A percentile compares a stretch with the other conserved stretches of the same genome.
Conservation (phyloP, 441 rosid species). For the Jatropha podagrica region DNA sequence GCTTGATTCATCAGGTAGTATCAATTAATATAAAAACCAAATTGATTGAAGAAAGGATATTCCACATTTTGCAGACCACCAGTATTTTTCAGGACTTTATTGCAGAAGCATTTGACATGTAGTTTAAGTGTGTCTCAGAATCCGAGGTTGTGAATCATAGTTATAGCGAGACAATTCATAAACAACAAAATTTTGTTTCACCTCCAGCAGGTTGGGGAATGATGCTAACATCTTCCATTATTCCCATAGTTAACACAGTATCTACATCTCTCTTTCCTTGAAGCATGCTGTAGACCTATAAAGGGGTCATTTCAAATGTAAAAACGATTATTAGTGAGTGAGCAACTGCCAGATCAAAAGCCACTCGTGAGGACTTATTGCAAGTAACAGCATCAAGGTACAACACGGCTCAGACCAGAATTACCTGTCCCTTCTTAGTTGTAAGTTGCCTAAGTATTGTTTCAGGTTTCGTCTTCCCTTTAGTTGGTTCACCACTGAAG, state of each 20-base stretch:
- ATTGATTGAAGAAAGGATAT: background rate
- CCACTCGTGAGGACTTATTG: background rate
- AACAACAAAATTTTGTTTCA: conserved; percentile 27
- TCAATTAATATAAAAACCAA: background rate
- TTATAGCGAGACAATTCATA: background rate
- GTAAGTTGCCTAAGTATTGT: conserved; percentile 88
- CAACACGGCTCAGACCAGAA: conserved; percentile 2
- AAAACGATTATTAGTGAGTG: background rate
- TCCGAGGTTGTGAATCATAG: conserved; percentile 1
- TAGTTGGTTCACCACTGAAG: conserved; percentile 83
- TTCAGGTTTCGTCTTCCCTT: conserved; percentile 83
- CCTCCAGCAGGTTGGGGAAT: conserved; percentile 98
- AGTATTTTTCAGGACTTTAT: background rate
- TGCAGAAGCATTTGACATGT: background rate
- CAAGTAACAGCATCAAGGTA: background rate
- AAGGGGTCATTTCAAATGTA: conserved; percentile 7
- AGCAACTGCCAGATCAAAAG: background rate
- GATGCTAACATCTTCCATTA: conserved; percentile 90
- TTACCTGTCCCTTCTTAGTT: conserved; percentile 96
- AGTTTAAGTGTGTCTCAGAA: background rate
- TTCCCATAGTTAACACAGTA: conserved; percentile 79
- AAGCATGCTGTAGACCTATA: conserved; percentile 90
- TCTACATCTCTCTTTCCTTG: conserved; percentile 96
- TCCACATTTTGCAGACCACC: background rate
- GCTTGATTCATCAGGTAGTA: too few species aligned